Percentiles rank a stretch among this genome's conserved stretches.
These are phyloP conservation scores for Reticulascus tulasneorum DNA, from an alignment of 2,329 filamentous ascomycete species.

Conservation along the genomic window DNA sequence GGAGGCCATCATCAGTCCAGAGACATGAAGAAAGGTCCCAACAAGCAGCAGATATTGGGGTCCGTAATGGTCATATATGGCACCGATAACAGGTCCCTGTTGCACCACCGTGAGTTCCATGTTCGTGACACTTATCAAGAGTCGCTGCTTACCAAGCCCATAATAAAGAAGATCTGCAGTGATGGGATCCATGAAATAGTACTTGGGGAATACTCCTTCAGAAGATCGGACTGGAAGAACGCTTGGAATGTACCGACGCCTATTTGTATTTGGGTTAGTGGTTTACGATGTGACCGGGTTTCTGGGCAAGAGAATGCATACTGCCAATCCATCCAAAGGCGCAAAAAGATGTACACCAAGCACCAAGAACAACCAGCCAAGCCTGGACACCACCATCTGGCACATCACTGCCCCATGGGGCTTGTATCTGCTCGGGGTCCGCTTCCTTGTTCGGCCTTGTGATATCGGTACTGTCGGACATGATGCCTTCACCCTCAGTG, in stretches of 20 bases:
- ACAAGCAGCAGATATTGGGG: conserved; percentile 49
- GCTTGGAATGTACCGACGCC: conserved; percentile 52
- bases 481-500: too few relatives aligned
- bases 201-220: conserved; percentile 45
- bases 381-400: conserved; percentile 27
- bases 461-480: too few relatives aligned
- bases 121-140: conserved; percentile 2
- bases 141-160: conserved; percentile 34
- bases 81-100: conserved; percentile 61
- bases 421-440: too few relatives aligned
- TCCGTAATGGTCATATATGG: conserved; percentile 59
- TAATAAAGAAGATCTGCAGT: conserved; percentile 53
- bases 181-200: conserved; percentile 61
- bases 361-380: conserved; percentile 36
- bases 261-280: conserved; percentile 11
- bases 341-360: conserved; percentile 36
- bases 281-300: neutral
- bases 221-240: conserved; percentile 49
- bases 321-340: conserved; percentile 34
- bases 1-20: conserved; percentile 61
- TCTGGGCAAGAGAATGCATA: conserved; percentile 6
- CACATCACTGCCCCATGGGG: conserved; percentile 13
- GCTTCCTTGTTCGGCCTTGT: too few relatives aligned
- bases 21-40: conserved; percentile 53
- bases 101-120: too few relatives aligned